Base-by-base conservation (phyloP, 148 eudicot species). In the Vaccinium macrocarpon region DNA sequence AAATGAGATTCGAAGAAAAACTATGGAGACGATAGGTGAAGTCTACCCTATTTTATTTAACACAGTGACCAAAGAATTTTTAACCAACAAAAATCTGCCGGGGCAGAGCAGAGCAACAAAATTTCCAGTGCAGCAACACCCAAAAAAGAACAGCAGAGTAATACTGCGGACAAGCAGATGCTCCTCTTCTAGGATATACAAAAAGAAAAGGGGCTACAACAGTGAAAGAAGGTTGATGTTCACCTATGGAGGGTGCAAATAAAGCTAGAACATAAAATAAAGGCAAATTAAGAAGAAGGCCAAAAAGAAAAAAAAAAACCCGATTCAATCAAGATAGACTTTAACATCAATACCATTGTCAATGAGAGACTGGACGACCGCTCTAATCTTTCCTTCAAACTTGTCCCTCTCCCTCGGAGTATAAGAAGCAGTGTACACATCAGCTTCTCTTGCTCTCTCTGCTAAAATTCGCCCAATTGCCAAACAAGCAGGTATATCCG, bases 311-410 rank as follows among this genome's bases (percentile, higher is more conserved):
- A 32, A 56, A 32, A 76, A 2, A 68, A 42, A 38, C 42, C 85
- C 2, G 7, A n/a, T 72, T 91, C 85, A 95, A 87, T 94, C 98
- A 76, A 95, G 95, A 87, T 90, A 95, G 32, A 95, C 85, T 88
- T 94, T 95, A 19, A 95, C 89, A 90, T 95, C 98, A 38, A 95
- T 95, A 51, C 98, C 98, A 87, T 85, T 94, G 76, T 94, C 98
- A 78, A 95, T 94, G 51, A 95, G 90, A 80, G 98, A 94, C 89
- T 96, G 99, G 76, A 96, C 99, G n/a, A 96, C 98, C 0, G 98
- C 99, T 87, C 99, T 93, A 64, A 93, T 93, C 90, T 96, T 96
- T n/a, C 99, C 99, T 86, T 96, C 99, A 68, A 96, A 96, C 87
- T 93, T 96, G 87, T 96, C 99, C 80, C 98, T 88, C 35, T 89